phyloP scores from a whole-genome alignment of 176 grass and related monocot species.

The Ampelocalamus luodianensis region DNA sequence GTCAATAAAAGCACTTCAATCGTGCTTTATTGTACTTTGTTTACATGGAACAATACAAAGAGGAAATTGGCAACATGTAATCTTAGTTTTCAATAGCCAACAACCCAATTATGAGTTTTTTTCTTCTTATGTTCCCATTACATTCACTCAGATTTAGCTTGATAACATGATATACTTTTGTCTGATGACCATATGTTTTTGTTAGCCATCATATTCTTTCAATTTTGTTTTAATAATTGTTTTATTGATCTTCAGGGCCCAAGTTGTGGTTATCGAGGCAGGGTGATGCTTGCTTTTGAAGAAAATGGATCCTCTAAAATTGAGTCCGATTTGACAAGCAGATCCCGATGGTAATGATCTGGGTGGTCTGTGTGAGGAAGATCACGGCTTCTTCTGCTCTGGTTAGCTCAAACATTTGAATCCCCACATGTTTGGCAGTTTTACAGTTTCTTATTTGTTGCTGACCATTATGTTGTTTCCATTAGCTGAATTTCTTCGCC shows the following conservation, averaged over 20 bases:
- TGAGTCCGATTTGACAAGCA: slow-evolving; percentile 95
- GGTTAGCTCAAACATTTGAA: slow-evolving; percentile 62
- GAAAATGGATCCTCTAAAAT: slow-evolving; percentile 96
- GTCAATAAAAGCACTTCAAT: slow-evolving; percentile 1
- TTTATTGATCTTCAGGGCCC: slow-evolving; percentile 70
- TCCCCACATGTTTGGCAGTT: slow-evolving; percentile 4
- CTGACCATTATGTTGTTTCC: slow-evolving; percentile 36
- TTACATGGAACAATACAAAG: slow-evolving; percentile 14
- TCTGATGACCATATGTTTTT: slow-evolving; percentile 11
- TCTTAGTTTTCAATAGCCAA: not conserved
- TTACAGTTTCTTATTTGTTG: slow-evolving; percentile 41
- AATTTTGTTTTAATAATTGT: slow-evolving; percentile 6
- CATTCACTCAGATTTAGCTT: not conserved
- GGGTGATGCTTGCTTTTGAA: slow-evolving; percentile 95
- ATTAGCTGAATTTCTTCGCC: slow-evolving; percentile 82
- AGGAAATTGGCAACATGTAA: not conserved
- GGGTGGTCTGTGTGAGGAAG: slow-evolving; percentile 94
- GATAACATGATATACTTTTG: slow-evolving; percentile 12
- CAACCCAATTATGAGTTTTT: slow-evolving; percentile 23
- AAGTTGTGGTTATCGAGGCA: slow-evolving; percentile 83
- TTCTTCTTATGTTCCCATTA: slow-evolving; percentile 10
- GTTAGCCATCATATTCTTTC: not conserved
- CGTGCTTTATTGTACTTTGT: not conserved
- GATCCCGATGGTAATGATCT: slow-evolving; percentile 97
- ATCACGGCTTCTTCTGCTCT: slow-evolving; percentile 96